These are phyloP conservation scores for Cydonia oblonga DNA, from an alignment of 331 rosid genomes.

Conservation along the genomic window DNA sequence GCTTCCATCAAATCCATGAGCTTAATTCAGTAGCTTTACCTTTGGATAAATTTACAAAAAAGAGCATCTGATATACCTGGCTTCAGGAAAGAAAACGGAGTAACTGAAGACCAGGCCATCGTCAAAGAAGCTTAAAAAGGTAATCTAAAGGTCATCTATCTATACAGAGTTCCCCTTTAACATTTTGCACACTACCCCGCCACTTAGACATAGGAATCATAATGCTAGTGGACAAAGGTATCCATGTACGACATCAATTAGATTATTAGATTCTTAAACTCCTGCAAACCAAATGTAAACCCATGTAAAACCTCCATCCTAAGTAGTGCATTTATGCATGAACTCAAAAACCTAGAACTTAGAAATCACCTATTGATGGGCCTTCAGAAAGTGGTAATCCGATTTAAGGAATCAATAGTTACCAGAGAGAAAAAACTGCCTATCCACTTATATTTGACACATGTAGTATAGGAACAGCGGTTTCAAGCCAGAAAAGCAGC, in stretches of 20 bases:
- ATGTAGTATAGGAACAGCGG: neutral
- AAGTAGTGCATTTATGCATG: neutral
- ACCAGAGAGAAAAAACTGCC: neutral
- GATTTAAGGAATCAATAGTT: neutral
- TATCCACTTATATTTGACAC: neutral
- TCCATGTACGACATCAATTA: neutral
- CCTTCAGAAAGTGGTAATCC: neutral
- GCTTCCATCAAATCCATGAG: constrained; percentile 99
- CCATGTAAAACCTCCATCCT: neutral
- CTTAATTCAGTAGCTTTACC: constrained; percentile 92
- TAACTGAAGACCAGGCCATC: constrained; percentile 77
- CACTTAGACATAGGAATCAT: neutral
- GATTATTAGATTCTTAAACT: neutral
- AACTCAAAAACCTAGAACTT: neutral
- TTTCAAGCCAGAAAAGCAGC: neutral
- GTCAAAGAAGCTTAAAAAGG: constrained; percentile 15
- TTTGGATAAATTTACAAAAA: constrained; percentile 76
- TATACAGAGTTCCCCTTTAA: constrained; percentile 8
- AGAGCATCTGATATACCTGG: constrained; percentile 88
- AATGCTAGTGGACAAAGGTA: constrained; percentile 11
- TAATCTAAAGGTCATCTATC: constrained; percentile 24
- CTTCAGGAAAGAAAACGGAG: constrained; percentile 71
- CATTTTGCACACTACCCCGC: neutral
- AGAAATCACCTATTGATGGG: neutral
- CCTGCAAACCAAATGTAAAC: neutral